These are phyloP conservation scores for Bretschneidera sinensis DNA, from an alignment of 345 rosid genomes.

Conservation along the genomic window DNA sequence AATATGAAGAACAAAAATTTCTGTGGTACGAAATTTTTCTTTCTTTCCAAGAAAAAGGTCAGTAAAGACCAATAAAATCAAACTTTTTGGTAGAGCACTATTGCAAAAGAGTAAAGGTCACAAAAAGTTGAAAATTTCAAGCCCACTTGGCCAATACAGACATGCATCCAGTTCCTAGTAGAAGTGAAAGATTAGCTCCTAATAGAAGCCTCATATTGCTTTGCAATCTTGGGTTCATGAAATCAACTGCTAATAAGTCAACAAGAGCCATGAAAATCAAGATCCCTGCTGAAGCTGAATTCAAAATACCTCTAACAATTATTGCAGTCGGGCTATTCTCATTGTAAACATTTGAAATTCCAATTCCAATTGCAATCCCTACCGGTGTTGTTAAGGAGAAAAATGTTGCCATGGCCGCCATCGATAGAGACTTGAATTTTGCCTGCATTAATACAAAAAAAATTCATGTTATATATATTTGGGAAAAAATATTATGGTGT, in stretches of 20 bases:
- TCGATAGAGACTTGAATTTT: slow-evolving; percentile 37
- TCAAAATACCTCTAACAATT: slow-evolving; percentile 56
- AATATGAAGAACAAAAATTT: too few relatives aligned
- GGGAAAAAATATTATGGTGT: too few relatives aligned
- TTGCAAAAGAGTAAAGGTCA: too few relatives aligned
- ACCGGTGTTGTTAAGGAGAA: slow-evolving; percentile 62
- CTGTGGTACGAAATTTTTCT: too few relatives aligned
- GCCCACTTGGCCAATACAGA: slow-evolving; percentile 69
- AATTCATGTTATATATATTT: too few relatives aligned
- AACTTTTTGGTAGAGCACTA: too few relatives aligned
- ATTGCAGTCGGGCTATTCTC: slow-evolving; percentile 45
- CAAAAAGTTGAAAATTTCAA: too few relatives aligned
- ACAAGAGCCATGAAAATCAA: slow-evolving; percentile 81
- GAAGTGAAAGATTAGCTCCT: slow-evolving; percentile 50
- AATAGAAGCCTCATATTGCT: slow-evolving; percentile 44
- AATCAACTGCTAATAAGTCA: slow-evolving; percentile 64
- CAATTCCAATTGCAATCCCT: slow-evolving; percentile 65
- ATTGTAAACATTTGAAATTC: slow-evolving; percentile 40
- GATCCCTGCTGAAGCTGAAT: slow-evolving; percentile 71
- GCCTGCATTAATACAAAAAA: slow-evolving; percentile 38
- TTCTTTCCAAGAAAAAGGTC: too few relatives aligned
- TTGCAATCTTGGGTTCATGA: slow-evolving; percentile 56
- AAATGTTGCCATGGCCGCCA: slow-evolving; percentile 57
- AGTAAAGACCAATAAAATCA: too few relatives aligned
- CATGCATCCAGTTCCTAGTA: slow-evolving; percentile 62